Percentiles rank a stretch among this genome's conserved stretches.
These are phyloP conservation scores for Calonectria multiphialidica DNA, from an alignment of 2,329 filamentous ascomycete genomes.

Conservation along the genomic window DNA sequence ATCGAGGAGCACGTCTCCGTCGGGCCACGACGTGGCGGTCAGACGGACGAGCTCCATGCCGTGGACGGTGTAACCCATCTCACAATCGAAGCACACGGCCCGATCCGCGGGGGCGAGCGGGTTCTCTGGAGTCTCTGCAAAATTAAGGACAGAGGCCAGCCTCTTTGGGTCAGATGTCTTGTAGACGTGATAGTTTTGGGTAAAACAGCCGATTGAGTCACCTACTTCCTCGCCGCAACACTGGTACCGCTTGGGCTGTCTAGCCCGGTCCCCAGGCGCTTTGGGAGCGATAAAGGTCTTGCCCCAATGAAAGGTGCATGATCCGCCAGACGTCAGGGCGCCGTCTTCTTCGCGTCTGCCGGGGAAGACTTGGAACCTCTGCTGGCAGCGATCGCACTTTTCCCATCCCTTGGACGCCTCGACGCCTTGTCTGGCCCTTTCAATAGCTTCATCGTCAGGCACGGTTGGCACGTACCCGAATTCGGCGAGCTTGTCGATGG, in stretches of 20 bases:
- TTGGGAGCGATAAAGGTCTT: constrained; percentile 72
- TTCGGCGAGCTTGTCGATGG: constrained; percentile 71
- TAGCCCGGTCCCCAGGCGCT: constrained; percentile 67
- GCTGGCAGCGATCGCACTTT: constrained; percentile 86
- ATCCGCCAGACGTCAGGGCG: constrained; percentile 79
- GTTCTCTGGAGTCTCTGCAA: constrained; percentile 81
- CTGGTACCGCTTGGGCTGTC: constrained; percentile 72
- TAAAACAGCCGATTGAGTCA: constrained; percentile 80
- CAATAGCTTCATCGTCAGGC: constrained; percentile 76
- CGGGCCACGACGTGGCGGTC: constrained; percentile 90
- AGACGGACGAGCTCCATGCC: constrained; percentile 92
- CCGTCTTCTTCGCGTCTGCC: constrained; percentile 83
- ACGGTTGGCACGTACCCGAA: constrained; percentile 81
- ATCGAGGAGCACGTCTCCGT: constrained; percentile 81
- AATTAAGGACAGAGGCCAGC: constrained; percentile 83
- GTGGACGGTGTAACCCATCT: constrained; percentile 94
- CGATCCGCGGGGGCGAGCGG: constrained; percentile 60
- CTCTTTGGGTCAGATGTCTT: constrained; percentile 83
- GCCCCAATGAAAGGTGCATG: constrained; percentile 85
- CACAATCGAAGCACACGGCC: constrained; percentile 91
- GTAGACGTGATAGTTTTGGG: constrained; percentile 83
- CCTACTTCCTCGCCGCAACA: constrained; percentile 86
- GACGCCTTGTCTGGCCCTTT: constrained; percentile 73
- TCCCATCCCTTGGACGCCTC: constrained; percentile 82
- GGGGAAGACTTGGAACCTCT: constrained; percentile 92